Conservation (phyloP, 2,329 filamentous ascomycete species). For the Lasiodiplodia sp. region DNA sequence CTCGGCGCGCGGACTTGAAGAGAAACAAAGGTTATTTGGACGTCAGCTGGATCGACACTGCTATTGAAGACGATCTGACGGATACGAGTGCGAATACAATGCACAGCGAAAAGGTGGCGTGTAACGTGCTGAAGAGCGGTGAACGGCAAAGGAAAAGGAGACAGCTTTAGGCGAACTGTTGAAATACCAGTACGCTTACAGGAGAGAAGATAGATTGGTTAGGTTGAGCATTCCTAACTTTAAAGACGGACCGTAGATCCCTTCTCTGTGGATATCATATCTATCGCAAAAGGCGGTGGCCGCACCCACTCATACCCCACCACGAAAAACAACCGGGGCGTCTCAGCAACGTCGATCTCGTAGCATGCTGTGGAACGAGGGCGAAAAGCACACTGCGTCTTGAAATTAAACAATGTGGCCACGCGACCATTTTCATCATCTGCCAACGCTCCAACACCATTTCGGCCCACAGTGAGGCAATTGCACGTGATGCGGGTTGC, state of each 20-base stretch:
- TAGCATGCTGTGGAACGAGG: neutral
- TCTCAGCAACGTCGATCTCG: neutral
- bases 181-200: too few species aligned
- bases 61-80: neutral
- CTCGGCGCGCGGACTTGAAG: neutral
- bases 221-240: too few species aligned
- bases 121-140: neutral
- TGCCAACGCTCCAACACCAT: constrained; percentile 7
- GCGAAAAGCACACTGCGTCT: neutral
- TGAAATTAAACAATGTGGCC: neutral
- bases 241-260: too few species aligned
- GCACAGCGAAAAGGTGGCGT: too few species aligned
- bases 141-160: neutral
- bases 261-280: neutral
- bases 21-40: neutral
- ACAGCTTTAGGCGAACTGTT: neutral
- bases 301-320: neutral
- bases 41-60: neutral
- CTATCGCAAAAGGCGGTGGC: constrained; percentile 10
- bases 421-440: constrained; percentile 13
- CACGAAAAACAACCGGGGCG: neutral
- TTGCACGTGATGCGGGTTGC: constrained; percentile 10
- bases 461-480: constrained; percentile 23
- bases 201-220: too few species aligned
- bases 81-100: neutral